Evolutionary conservation across 1,139 yeast genomes (phyloP), one percentile per base, ranked within the genome.

Genomic region (Kodamaea ohmeri): DNA sequence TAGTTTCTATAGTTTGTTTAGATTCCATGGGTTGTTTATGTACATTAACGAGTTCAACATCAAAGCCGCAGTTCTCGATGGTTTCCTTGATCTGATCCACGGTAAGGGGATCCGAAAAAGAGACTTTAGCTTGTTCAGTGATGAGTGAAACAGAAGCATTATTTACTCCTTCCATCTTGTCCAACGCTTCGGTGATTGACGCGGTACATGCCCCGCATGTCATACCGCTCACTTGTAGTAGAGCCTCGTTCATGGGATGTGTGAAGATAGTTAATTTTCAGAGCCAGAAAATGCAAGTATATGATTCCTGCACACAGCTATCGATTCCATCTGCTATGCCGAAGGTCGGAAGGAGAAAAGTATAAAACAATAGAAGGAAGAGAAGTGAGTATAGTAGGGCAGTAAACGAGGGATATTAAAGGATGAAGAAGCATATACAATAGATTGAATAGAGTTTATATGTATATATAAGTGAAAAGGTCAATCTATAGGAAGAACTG

Each of bases 181-280:
- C 56, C 29, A 60, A 42, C 2, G 60, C 60, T 28, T 51, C 58
- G 1, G 62, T 63, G 15, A 69, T 59, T n/a, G 71, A 53, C 2
- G 69, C 69, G 25, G 65, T 53, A 40, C 74, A 69, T 3, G 74
- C 58, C 6, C 71, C 73, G 49, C 75, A 69, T 2, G 67, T 62
- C 63, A 68, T 56, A 2, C 73, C 75, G 16, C 24, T 16, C 8
- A 41, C 36, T n/a, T 24, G 32, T 7, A 41, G 35, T 13, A 37
- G 11, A 9, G 28, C 38, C 26, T 33, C 38, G 19, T 32, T 39
- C 42, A 39, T 39, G 19, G 16, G 13, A 9, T 20, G 19, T 6
- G 19, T 4, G 22, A 3, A 26, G 20, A 25, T 16, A 16, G 13
- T 11, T 12, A 28, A 28, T 28, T 17, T 24, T n/a, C 5, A 24